A percentile compares a stretch with the other conserved stretches of the same genome.
These are phyloP conservation scores for Phytophthora foliorum DNA, from an alignment of 352 stramenopile species.

Conservation along the genomic window DNA sequence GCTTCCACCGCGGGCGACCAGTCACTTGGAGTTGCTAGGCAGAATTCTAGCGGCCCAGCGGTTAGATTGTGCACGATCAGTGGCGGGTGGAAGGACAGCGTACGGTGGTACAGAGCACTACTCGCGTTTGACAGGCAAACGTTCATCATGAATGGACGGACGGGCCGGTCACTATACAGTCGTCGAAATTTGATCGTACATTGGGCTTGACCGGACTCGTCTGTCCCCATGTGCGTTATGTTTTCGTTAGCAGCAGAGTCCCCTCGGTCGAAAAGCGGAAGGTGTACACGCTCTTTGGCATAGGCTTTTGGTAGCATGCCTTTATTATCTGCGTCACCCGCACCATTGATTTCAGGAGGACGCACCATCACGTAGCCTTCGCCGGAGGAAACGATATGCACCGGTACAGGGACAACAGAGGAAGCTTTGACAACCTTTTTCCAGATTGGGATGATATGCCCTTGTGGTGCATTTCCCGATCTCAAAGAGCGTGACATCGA, in stretches of 20 bases:
- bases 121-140: constrained; percentile 65
- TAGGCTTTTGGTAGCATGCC: constrained; percentile 66
- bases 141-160: constrained; percentile 86
- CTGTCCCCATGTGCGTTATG: constrained; percentile 32
- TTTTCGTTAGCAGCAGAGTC: constrained; percentile 41
- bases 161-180: constrained; percentile 76
- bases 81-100: constrained; percentile 79
- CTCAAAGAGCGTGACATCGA: constrained; percentile 47
- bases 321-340: constrained; percentile 24
- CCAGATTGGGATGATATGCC: constrained; percentile 69
- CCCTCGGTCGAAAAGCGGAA: constrained; percentile 74
- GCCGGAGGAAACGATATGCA: constrained; percentile 78
- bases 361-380: constrained; percentile 82
- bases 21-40: constrained; percentile 73
- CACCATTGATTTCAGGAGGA: constrained; percentile 64
- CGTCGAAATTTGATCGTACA: constrained; percentile 84
- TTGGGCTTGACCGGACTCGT: constrained; percentile 46
- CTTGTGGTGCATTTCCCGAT: constrained; percentile 36
- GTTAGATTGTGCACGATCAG: constrained; percentile 87
- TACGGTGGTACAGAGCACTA: constrained; percentile 74
- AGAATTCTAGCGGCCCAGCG: constrained; percentile 76
- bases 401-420: constrained; percentile 69
- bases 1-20: constrained; percentile 67
- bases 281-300: constrained; percentile 75
- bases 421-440: constrained; percentile 70